phyloP scores from a whole-genome alignment of 805 yeast species.

The Schizosaccharomyces lindneri region DNA sequence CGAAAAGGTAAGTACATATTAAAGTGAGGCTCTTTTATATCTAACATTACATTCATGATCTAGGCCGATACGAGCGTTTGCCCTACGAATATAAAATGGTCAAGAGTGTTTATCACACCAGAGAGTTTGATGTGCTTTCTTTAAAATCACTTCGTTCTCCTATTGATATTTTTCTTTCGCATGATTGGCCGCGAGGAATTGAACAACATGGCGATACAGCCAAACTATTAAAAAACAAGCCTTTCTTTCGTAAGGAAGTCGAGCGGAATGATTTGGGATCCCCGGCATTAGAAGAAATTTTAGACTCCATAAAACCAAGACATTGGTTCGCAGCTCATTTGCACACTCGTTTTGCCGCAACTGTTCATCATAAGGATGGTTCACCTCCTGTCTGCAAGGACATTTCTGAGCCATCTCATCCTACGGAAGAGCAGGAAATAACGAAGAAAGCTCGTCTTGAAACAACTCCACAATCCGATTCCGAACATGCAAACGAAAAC shows the following conservation, averaged over 20 bases:
- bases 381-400: not conserved
- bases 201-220: conserved; percentile 35
- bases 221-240: conserved; percentile 30
- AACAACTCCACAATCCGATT: not conserved
- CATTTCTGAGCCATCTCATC: not conserved
- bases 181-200: conserved; percentile 87
- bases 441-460: not conserved
- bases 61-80: conserved; percentile 16
- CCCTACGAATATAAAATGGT: conserved; percentile 26
- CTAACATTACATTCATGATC: not conserved
- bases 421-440: not conserved
- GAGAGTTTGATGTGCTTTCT: conserved; percentile 34
- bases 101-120: conserved; percentile 48
- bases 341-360: conserved; percentile 52
- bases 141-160: conserved; percentile 19
- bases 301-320: conserved; percentile 31
- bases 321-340: conserved; percentile 81
- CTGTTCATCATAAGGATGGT: conserved; percentile 15
- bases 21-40: not conserved
- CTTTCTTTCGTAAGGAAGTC: conserved; percentile 25
- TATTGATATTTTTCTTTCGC: conserved; percentile 42
- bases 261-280: not conserved
- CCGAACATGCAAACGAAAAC: not conserved
- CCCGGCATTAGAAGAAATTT: conserved; percentile 20
- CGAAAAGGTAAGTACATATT: conserved; percentile 11